Conservation (phyloP, 1,284 basidiomycete species). For the Inonotus hispidus region DNA sequence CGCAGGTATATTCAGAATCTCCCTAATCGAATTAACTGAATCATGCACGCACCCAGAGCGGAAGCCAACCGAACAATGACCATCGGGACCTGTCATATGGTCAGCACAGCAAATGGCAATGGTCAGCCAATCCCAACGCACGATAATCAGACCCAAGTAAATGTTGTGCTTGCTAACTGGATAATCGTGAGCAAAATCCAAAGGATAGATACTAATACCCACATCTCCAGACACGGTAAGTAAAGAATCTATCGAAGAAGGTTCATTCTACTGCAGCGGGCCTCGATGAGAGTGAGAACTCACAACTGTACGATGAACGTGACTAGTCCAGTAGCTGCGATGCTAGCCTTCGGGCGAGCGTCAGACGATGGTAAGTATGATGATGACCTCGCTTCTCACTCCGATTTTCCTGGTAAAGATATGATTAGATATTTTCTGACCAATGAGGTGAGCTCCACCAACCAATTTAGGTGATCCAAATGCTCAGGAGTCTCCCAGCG, state of each 20-base stretch:
- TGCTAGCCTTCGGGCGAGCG: constrained; percentile 4
- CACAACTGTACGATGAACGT: constrained; percentile 17
- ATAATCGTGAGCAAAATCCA: not conserved
- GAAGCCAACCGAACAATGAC: constrained; percentile 14
- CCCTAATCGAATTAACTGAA: not conserved
- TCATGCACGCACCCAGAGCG: constrained; percentile 9
- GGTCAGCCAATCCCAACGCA: not conserved
- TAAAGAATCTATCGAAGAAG: constrained; percentile 8
- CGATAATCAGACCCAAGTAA: constrained; percentile 5
- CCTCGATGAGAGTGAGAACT: not conserved
- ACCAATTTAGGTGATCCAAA: constrained; percentile 14
- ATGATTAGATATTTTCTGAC: not conserved
- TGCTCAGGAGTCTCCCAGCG: constrained; percentile 9
- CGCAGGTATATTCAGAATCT: not conserved
- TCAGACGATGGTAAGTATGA: not conserved
- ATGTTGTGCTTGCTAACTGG: constrained; percentile 15
- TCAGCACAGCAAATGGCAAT: not conserved
- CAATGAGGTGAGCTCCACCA: not conserved
- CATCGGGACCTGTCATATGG: not conserved
- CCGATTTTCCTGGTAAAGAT: constrained; percentile 9
- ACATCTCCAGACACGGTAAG: constrained; percentile 17
- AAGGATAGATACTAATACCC: not conserved
- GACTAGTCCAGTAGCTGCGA: constrained; percentile 14
- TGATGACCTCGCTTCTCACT: not conserved
- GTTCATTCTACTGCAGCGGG: not conserved